phyloP scores from a whole-genome alignment of 352 stramenopile species.

The Phytophthora fragariae region DNA sequence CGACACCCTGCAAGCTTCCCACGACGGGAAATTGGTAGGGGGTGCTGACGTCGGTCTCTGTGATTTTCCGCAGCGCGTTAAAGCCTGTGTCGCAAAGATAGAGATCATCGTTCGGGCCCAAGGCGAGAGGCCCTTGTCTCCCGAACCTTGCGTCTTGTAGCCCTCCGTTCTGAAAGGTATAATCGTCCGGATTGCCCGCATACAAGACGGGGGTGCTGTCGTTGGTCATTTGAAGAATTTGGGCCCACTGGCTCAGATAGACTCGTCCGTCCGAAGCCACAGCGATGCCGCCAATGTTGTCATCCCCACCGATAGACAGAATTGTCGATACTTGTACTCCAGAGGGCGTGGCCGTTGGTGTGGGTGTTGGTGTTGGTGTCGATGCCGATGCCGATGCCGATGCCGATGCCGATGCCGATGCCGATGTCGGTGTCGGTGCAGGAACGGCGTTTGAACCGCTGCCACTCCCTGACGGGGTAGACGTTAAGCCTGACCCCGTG shows the following conservation, averaged over 20 bases:
- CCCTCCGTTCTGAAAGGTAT: background rate
- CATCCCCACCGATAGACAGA: background rate
- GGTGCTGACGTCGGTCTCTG: background rate
- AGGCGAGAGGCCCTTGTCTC: background rate
- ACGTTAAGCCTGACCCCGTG: background rate
- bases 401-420: too few relatives aligned
- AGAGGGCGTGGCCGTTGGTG: background rate
- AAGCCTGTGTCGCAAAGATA: background rate
- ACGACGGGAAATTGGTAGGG: background rate
- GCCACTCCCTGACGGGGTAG: background rate
- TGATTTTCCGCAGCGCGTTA: background rate
- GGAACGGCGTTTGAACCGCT: background rate
- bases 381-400: too few relatives aligned
- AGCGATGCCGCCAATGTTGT: background rate
- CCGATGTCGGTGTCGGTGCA: too few relatives aligned
- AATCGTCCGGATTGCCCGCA: background rate
- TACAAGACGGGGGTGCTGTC: background rate
- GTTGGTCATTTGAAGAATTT: background rate
- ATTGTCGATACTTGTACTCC: background rate
- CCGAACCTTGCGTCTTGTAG: background rate
- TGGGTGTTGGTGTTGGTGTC: background rate
- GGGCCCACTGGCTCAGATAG: background rate
- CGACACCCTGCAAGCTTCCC: background rate
- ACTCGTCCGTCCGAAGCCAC: background rate
- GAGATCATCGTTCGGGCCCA: background rate